These are phyloP conservation scores for Pseudonitzschia multistriata DNA, from an alignment of 108 stramenopile species.

Conservation along the genomic window DNA sequence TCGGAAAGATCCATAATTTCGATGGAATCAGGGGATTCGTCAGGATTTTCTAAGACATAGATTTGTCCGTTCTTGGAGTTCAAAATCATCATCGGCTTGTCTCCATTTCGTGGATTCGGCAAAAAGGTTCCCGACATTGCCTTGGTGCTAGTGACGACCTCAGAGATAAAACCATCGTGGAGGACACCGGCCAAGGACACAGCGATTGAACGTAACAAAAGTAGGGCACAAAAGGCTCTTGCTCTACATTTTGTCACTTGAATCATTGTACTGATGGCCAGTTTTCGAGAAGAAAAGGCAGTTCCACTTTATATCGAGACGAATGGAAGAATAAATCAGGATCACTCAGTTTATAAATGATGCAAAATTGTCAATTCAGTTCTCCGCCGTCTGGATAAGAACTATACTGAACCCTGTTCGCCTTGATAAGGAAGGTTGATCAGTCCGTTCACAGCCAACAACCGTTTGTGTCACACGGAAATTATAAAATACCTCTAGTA, in stretches of 20 bases:
- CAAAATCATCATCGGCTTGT: constrained; percentile 20
- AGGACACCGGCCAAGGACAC: background rate
- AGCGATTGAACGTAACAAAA: background rate
- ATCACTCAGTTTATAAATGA: no score
- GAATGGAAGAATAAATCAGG: no score
- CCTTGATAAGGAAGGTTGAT: no score
- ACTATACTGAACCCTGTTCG: no score
- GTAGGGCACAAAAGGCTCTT: background rate
- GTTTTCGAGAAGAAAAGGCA: no score
- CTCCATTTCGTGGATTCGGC: constrained; percentile 7
- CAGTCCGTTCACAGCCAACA: no score
- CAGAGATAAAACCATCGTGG: constrained; percentile 15
- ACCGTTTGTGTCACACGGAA: no score
- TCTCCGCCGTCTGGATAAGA: no score
- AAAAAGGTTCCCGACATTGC: constrained; percentile 15
- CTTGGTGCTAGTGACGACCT: constrained; percentile 14
- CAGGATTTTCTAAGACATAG: constrained; percentile 20
- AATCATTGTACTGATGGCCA: background rate
- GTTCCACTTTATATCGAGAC: no score
- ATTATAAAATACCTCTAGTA: no score
- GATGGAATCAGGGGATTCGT: constrained; percentile 9
- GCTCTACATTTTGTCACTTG: background rate
- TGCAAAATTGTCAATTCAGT: no score
- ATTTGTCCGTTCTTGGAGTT: constrained; percentile 20
- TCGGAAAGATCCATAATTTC: constrained; percentile 13